Evolutionary conservation across 225 moss, liverwort and hornwort species (phyloP), one percentile per base, ranked within the genome.

Genomic region (Bryoerythrophyllum caledonicum): DNA sequence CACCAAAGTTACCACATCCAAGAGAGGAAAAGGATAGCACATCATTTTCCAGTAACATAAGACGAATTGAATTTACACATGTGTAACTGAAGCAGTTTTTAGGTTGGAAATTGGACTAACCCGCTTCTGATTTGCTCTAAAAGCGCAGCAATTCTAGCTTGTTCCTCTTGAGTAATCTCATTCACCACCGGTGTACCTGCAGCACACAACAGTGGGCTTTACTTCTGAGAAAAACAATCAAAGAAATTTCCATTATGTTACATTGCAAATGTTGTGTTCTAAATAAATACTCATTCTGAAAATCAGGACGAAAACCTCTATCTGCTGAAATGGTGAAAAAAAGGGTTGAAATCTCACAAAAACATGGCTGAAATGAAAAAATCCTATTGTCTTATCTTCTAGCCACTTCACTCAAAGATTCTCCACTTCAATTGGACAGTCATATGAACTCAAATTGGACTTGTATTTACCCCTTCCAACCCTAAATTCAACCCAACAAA

Each of bases 41-140:
- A 65, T 55, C 48, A 32, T 32, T 5, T 53, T 67, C 20, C 20
- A 44, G 68, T 54, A 13, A 62, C 34, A 19, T 58, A 28, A 43
- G 13, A 14, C 4, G 43, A 12, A 43, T 3, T 40, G 27, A 27
- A 49, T 4, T 7, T 17, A 8, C 49, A 30, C 19, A 49, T 26
- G 24, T 10, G 12, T 24, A 7, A 54, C 20, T 8, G 25, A 67
- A 48, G 16, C 4, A 52, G 44, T 20, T 60, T 58, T 3, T 23
- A 72, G 14, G 21, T 28, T 52, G 56, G 52, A 74, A 34, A 53
- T 21, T 34, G 34, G 66, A 80, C 82, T 62, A 69, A 86, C 86
- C 83, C 81, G 65, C 69, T 75, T 81, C 78, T 65, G 65, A 86
- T 56, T 69, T 81, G 75, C 68, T 83, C 83, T 24, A 86, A 30